Evolutionary conservation across 805 yeast species (phyloP).

Genomic region (Metschnikowia cerradonensis): DNA sequence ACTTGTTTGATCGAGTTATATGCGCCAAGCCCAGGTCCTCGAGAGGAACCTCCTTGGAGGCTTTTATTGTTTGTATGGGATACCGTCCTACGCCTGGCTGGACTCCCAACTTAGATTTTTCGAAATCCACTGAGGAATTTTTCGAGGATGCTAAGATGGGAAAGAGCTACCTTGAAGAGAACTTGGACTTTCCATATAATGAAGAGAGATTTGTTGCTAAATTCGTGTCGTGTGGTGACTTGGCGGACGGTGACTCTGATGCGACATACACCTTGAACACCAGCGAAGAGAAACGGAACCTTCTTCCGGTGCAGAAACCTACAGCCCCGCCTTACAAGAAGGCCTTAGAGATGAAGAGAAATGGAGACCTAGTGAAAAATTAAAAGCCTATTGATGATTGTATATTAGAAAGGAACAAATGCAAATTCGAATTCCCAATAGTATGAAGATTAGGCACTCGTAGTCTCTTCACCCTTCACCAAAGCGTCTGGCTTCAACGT

Average conservation of each 20-base stretch:
- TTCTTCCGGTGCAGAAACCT: slow-evolving; percentile 93
- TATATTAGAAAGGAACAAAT: neutral
- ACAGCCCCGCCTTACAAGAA: slow-evolving; percentile 96
- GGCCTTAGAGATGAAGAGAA: slow-evolving; percentile 82
- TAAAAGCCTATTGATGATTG: neutral
- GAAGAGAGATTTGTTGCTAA: slow-evolving; percentile 81
- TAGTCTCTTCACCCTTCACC: slow-evolving; percentile 33
- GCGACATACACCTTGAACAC: slow-evolving; percentile 74
- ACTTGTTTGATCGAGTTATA: slow-evolving; percentile 76
- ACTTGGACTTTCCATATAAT: slow-evolving; percentile 42
- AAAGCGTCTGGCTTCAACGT: slow-evolving; percentile 89
- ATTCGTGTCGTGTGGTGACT: slow-evolving; percentile 94
- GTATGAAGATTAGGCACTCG: slow-evolving; percentile 9
- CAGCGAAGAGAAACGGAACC: slow-evolving; percentile 39
- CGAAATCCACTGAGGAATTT: slow-evolving; percentile 73
- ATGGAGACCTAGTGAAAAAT: slow-evolving; percentile 44
- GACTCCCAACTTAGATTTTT: slow-evolving; percentile 61
- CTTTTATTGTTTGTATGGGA: slow-evolving; percentile 88
- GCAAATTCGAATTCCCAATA: neutral
- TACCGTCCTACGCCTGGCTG: slow-evolving; percentile 81
- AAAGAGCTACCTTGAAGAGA: slow-evolving; percentile 44
- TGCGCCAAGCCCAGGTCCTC: slow-evolving; percentile 97
- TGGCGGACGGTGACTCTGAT: slow-evolving; percentile 85
- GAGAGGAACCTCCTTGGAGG: slow-evolving; percentile 89
- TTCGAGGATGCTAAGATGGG: slow-evolving; percentile 64